These are phyloP conservation scores for Omphalotus guepiniiformis DNA, from an alignment of 768 basidiomycete species.

Conservation along the genomic window DNA sequence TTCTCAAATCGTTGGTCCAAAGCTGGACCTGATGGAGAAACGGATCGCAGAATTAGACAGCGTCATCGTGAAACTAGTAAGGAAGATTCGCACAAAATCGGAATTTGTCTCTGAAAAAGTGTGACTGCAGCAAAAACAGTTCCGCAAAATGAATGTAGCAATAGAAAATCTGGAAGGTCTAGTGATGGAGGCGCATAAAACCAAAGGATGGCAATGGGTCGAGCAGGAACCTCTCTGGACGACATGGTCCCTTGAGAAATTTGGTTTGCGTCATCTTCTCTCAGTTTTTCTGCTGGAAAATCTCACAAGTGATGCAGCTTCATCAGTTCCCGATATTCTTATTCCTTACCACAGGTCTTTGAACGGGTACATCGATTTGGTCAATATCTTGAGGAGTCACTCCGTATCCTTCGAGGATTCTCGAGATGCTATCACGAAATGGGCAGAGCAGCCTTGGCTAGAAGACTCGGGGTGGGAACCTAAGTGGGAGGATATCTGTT, in stretches of 20 bases:
- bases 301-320: slow-evolving; percentile 34
- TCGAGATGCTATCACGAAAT: slow-evolving; percentile 54
- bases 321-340: slow-evolving; percentile 50
- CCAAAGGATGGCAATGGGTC: slow-evolving; percentile 71
- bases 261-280: slow-evolving; percentile 42
- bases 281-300: not conserved
- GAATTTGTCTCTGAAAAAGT: not conserved
- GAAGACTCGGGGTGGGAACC: slow-evolving; percentile 66
- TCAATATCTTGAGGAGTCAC: slow-evolving; percentile 58
- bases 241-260: slow-evolving; percentile 79
- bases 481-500: slow-evolving; percentile 76
- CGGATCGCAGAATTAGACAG: slow-evolving; percentile 54
- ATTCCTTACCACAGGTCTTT: slow-evolving; percentile 67
- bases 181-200: slow-evolving; percentile 63
- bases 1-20: slow-evolving; percentile 57
- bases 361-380: slow-evolving; percentile 48
- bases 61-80: slow-evolving; percentile 63
- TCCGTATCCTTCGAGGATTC: slow-evolving; percentile 67
- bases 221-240: slow-evolving; percentile 72
- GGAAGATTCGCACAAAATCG: slow-evolving; percentile 16
- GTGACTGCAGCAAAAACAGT: slow-evolving; percentile 57
- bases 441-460: slow-evolving; percentile 67
- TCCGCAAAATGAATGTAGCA: slow-evolving; percentile 57
- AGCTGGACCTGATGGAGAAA: slow-evolving; percentile 64
- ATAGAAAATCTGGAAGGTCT: slow-evolving; percentile 64